phyloP scores from a whole-genome alignment of 2,329 filamentous ascomycete species.

The Verticillium zaregamsianum region DNA sequence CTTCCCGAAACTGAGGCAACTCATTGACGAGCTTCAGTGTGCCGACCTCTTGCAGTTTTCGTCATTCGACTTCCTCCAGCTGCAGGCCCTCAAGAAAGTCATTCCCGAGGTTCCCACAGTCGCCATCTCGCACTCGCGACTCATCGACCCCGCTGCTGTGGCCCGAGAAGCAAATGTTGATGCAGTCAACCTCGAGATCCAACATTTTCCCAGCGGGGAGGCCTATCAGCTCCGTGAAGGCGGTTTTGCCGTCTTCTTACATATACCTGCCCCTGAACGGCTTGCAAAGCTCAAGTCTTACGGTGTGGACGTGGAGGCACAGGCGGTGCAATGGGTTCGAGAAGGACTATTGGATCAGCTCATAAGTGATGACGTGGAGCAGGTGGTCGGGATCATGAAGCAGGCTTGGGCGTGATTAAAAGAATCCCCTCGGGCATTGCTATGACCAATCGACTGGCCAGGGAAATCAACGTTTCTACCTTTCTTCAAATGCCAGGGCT shows the following conservation, averaged over 20 bases:
- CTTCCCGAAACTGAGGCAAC: conserved; percentile 3
- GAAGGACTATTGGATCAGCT: conserved; percentile 7
- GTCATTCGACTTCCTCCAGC: conserved; percentile 8
- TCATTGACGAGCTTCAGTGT: conserved; percentile 9
- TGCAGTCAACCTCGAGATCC: conserved; percentile 7
- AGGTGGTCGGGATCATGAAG: conserved; percentile 5
- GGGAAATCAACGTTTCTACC: too few relatives aligned
- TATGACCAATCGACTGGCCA: too few relatives aligned
- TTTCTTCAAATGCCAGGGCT: too few relatives aligned
- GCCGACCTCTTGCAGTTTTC: conserved; percentile 7
- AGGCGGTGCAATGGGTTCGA: conserved; percentile 5
- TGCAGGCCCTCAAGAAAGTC: conserved; percentile 6
- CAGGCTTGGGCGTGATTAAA: not conserved
- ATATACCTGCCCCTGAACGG: not conserved
- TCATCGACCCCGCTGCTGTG: conserved; percentile 6
- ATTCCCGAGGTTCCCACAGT: conserved; percentile 4
- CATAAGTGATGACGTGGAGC: conserved; percentile 7
- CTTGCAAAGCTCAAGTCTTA: conserved; percentile 5
- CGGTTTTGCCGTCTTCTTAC: conserved; percentile 6
- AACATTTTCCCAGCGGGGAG: conserved; percentile 8
- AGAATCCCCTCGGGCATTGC: too few relatives aligned
- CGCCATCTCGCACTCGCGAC: conserved; percentile 5
- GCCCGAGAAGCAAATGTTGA: conserved; percentile 6
- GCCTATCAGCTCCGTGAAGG: conserved; percentile 3
- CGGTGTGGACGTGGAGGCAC: conserved; percentile 6